Evolutionary conservation across 441 rosid genomes (phyloP), one percentile per base, ranked within the genome.

Genomic region (Kokia cookei): DNA sequence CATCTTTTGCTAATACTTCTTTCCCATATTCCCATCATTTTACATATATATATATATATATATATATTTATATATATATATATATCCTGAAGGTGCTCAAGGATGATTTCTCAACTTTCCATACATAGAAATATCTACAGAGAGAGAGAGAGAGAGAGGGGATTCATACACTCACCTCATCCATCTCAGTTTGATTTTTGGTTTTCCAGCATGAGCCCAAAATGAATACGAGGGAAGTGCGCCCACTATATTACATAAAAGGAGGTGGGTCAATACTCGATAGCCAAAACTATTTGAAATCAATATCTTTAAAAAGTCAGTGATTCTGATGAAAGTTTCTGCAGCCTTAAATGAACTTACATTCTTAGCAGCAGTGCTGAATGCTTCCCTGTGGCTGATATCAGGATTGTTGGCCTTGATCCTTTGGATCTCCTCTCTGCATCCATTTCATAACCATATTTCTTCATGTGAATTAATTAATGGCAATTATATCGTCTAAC

Each of bases 401-500:
- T 90, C 96, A 22, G 99, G 97, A 73, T 94, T 91, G 69, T 88
- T 93, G 26, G 94, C 91, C 80, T 94, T 94, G 79, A 94, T 94
- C 92, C 99, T 94, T 78, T 93, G 97, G 69, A 94, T 94, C 90
- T 94, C 98, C 92, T 94, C 98, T 75, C 99, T 94, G 59, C 59
- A 80, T 13, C n/a, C 7, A 45, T 13, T 59, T 5, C 62, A 58
- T 58, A 58, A 24, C 9, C 12, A 10, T 11, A 11, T 11, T 47
- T 47, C 13, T 47, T 14, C 51, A 1, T 47, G 12, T 48, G 14
- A 48, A 48, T 48, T 48, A 48, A 19, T 19, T 19, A 19, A 19
- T 19, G 22, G 22, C 0, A 19, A 19, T 19, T 19, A 19, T 19
- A 19, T 19, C 22, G 22, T 0, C 22, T 19, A 19, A 19, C 22